Conservation (phyloP, 495 filamentous ascomycete species). For the Aspergillus mulundensis region DNA sequence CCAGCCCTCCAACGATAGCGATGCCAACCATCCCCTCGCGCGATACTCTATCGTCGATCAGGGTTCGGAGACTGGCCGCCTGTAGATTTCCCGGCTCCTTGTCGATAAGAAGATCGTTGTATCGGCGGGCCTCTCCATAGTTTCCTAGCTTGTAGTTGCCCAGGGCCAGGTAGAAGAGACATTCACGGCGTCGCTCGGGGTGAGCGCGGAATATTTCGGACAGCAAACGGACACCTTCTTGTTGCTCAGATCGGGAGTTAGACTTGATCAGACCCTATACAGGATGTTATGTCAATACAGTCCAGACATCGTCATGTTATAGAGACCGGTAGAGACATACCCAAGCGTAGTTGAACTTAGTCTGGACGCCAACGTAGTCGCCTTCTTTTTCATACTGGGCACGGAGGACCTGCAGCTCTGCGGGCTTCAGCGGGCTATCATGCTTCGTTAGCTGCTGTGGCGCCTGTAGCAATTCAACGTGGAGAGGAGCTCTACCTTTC, state of each 20-base stretch:
- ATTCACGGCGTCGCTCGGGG: slow-evolving; percentile 89
- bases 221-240: slow-evolving; percentile 88
- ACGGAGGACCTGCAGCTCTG: slow-evolving; percentile 86
- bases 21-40: slow-evolving; percentile 92
- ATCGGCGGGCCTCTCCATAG: slow-evolving; percentile 87
- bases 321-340: slow-evolving; percentile 40
- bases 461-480: neutral
- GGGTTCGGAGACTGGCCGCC: slow-evolving; percentile 70
- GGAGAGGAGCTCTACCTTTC: slow-evolving; percentile 68
- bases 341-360: slow-evolving; percentile 99
- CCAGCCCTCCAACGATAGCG: slow-evolving; percentile 92
- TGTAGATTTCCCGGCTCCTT: slow-evolving; percentile 88
- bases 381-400: slow-evolving; percentile 95
- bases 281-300: neutral
- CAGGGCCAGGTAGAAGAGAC: slow-evolving; percentile 93
- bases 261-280: slow-evolving; percentile 91
- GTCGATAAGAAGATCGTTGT: slow-evolving; percentile 88
- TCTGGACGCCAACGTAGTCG: slow-evolving; percentile 92
- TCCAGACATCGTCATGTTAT: neutral
- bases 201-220: slow-evolving; percentile 95
- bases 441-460: slow-evolving; percentile 12
- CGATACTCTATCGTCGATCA: slow-evolving; percentile 95
- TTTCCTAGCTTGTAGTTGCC: slow-evolving; percentile 98
- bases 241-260: slow-evolving; percentile 73
- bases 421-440: slow-evolving; percentile 79